A percentile compares a stretch with the other conserved stretches of the same genome.
Evolutionary conservation across 2,329 filamentous ascomycete species (phyloP).

Genomic region (Xylaria sp.): DNA sequence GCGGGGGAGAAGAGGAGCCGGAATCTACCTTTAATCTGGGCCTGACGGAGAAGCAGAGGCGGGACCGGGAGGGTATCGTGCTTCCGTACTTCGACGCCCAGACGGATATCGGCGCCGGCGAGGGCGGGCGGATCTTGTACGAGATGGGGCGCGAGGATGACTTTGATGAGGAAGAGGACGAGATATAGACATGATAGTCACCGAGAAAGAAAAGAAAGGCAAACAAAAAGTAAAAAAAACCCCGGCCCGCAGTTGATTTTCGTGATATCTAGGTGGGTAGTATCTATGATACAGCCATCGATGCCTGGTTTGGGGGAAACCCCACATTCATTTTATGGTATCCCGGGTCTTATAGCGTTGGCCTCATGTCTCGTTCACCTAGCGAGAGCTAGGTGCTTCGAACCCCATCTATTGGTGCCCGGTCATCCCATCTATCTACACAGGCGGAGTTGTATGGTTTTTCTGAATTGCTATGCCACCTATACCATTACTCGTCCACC

Average conservation of each 20-base stretch:
- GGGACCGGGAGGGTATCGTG: conserved; percentile 87
- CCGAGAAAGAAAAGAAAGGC: conserved; percentile 22
- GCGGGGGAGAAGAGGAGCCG: conserved; percentile 58
- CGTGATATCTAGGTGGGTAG: conserved; percentile 31
- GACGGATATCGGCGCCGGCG: conserved; percentile 78
- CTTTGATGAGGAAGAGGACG: conserved; percentile 83
- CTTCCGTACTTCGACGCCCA: conserved; percentile 98
- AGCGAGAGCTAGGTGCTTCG: neutral
- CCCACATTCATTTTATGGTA: neutral
- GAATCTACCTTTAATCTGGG: conserved; percentile 86
- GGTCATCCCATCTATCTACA: conserved; percentile 50
- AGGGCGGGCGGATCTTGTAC: conserved; percentile 93
- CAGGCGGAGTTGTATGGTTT: conserved; percentile 39
- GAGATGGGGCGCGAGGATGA: conserved; percentile 97
- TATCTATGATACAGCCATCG: conserved; percentile 33
- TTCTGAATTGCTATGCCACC: conserved; percentile 11
- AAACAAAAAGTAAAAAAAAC: neutral
- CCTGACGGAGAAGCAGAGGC: conserved; percentile 88
- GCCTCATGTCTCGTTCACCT: conserved; percentile 13
- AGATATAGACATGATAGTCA: conserved; percentile 45
- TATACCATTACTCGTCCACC: conserved; percentile 51
- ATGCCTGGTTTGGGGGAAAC: conserved; percentile 12
- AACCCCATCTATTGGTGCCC: conserved; percentile 32
- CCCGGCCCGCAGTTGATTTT: conserved; percentile 24
- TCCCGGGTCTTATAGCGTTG: conserved; percentile 7